Conservation (phyloP, 768 basidiomycete species). For the Clathrus columnatus region DNA sequence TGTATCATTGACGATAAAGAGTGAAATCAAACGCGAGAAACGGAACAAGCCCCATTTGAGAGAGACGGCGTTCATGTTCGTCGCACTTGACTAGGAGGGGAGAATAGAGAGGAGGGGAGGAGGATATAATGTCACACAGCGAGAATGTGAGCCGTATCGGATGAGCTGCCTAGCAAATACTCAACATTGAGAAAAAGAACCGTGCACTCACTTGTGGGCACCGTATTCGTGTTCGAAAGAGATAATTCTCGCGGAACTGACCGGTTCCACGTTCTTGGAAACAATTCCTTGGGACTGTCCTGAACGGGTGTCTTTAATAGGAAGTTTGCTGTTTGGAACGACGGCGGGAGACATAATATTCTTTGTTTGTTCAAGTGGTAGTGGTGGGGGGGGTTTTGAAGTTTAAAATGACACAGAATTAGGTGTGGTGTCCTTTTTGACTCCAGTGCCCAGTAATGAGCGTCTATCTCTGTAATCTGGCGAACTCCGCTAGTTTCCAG, state of each 20-base stretch:
- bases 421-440: not conserved
- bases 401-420: not conserved
- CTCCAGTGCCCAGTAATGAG: not conserved
- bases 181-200: not conserved
- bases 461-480: not conserved
- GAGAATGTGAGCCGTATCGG: no score
- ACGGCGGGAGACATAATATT: constrained; percentile 9
- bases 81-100: constrained; percentile 5
- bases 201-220: constrained; percentile 75
- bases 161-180: not conserved
- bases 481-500: not conserved
- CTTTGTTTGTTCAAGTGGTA: constrained; percentile 1
- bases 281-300: not conserved
- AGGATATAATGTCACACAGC: no score
- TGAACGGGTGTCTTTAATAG: not conserved
- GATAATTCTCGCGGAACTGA: constrained; percentile 65
- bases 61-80: constrained; percentile 9
- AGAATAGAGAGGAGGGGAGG: no score
- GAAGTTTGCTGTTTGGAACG: not conserved
- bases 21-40: constrained; percentile 9
- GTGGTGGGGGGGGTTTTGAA: not conserved
- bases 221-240: constrained; percentile 72
- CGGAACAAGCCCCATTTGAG: constrained; percentile 3
- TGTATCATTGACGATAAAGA: not conserved
- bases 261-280: constrained; percentile 3